Base-by-base conservation (phyloP, 352 stramenopile genomes). In the Phytophthora tentaculata region DNA sequence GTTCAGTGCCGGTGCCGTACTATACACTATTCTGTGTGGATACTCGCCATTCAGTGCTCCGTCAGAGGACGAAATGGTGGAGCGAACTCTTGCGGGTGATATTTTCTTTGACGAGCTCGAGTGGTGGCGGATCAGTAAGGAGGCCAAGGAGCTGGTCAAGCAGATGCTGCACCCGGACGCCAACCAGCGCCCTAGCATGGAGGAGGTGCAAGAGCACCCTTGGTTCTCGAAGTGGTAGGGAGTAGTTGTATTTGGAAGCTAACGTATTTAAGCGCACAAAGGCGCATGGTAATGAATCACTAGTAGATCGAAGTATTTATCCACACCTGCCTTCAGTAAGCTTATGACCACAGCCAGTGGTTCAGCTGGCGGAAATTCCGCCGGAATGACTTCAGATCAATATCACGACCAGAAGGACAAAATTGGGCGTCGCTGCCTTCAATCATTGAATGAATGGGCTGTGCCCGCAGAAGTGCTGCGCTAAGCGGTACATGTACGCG, bases 1-100 rank as follows among this genome's bases (percentile, higher is more conserved):
- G 26, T 95, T 95, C 29, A 91, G 83, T 62, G 84, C 84, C 17
- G 86, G 86, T 16, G 84, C 79, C 3, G 74, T 93, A 48, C 63
- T 95, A 35, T 95, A 84, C 68, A 90, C 75, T 7, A 70, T 91
- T 58, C 69, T 95, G 17, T 74, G 69, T 55, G 86, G 86, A 17
- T 89, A 86, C 62, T 79, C 80, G 12, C 86, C 86, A 24, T 95
- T 95, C 69, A 80, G 76, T 48, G 75, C 76, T 0, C 69, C 71
- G 13, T 86, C 77, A 9, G 84, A 92, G 43, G 78, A 89, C 45
- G 79, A 91, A 64, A 81, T 88, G 62, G 62, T 88, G 57, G 70
- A 84, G 67, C 69, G 66, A 54, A 90, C 72, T 5, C 20, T 89
- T 13, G 52, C 44, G 1, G 82, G 84, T 7, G 74, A 90, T 20